A percentile compares a stretch with the other conserved stretches of the same genome.
Evolutionary conservation across 257 asterid species (phyloP).

Genomic region (Hygrophila difformis): DNA sequence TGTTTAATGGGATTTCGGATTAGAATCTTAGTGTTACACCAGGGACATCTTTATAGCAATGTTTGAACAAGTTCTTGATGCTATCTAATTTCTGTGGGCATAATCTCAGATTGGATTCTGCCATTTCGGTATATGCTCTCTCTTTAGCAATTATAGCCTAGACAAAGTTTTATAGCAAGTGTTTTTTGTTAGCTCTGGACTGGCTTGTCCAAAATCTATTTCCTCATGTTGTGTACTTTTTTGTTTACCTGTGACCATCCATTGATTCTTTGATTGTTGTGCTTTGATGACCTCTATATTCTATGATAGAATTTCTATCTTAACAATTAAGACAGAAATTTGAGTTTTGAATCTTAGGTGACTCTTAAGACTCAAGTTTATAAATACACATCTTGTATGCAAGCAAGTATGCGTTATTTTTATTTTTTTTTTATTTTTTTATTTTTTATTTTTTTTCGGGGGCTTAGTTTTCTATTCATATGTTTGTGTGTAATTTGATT

Average conservation of each 20-base stretch:
- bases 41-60: no score
- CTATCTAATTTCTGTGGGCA: no score
- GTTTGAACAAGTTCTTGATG: no score
- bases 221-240: background rate
- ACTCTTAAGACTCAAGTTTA: no score
- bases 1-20: no score
- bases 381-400: background rate
- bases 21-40: no score
- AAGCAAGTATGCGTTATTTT: background rate
- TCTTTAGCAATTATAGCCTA: no score
- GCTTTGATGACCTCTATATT: background rate
- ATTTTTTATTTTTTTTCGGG: no score
- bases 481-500: no score
- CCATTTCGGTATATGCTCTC: background rate
- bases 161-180: background rate
- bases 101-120: background rate
- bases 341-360: background rate
- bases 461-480: no score
- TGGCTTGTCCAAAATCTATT: background rate
- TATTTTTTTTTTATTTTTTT: no score
- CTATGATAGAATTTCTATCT: background rate
- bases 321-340: background rate
- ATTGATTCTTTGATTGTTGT: background rate
- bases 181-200: background rate
- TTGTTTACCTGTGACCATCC: background rate